These are phyloP conservation scores for Platanus orientalis DNA, from an alignment of 164 flowering plant species.

Conservation along the genomic window DNA sequence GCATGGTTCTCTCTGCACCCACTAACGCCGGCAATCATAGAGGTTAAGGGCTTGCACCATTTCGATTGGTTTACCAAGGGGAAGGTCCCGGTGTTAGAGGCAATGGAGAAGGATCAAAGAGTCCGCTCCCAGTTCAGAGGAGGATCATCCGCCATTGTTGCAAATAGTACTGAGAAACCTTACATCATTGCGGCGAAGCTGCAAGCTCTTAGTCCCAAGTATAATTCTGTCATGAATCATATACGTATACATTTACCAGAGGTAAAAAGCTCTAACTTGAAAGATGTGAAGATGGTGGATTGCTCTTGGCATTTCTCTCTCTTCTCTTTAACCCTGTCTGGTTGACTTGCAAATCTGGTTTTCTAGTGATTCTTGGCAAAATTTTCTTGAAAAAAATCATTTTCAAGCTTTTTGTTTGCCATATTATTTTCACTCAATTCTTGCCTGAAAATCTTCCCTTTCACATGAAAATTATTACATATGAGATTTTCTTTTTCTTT, in stretches of 20 bases:
- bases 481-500: too few species aligned
- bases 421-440: too few species aligned
- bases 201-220: constrained; percentile 95
- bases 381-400: too few species aligned
- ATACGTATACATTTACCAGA: constrained; percentile 89
- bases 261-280: constrained; percentile 31
- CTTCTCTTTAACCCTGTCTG: too few species aligned
- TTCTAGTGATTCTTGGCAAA: too few species aligned
- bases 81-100: constrained; percentile 88
- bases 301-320: too few species aligned
- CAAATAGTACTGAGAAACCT: constrained; percentile 70
- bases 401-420: too few species aligned
- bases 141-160: constrained; percentile 80
- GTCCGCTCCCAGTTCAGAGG: constrained; percentile 81
- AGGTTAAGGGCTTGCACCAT: constrained; percentile 91
- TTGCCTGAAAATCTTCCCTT: too few species aligned
- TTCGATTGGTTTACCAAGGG: constrained; percentile 96
- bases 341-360: too few species aligned
- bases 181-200: constrained; percentile 77
- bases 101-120: constrained; percentile 90
- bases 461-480: too few species aligned
- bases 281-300: neutral
- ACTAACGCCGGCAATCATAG: constrained; percentile 68
- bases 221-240: constrained; percentile 90
- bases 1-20: constrained; percentile 96